Percentiles rank a stretch among this genome's conserved stretches.
phyloP scores from a whole-genome alignment of 345 rosid genomes.

The sweet orange (Citrus sinensis) region DNA sequence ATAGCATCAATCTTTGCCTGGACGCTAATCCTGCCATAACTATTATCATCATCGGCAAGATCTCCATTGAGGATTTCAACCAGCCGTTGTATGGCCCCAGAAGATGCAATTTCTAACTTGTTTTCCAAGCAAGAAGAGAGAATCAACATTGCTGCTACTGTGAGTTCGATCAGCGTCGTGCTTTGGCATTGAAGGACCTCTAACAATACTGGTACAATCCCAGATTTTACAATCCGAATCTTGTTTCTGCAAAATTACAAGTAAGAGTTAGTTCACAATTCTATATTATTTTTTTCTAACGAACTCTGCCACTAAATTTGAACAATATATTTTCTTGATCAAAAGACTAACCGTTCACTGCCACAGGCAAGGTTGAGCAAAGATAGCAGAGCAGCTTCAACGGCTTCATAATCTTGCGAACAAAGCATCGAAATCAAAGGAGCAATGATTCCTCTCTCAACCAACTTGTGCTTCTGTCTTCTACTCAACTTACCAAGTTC shows the following conservation, averaged over 20 bases:
- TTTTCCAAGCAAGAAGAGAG: slow-evolving; percentile 71
- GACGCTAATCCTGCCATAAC: slow-evolving; percentile 10
- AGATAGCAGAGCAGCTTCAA: slow-evolving; percentile 68
- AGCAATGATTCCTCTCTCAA: slow-evolving; percentile 59
- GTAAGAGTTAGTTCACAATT: not conserved
- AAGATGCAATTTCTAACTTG: slow-evolving; percentile 59
- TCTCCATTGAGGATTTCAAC: slow-evolving; percentile 31
- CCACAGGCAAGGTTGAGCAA: slow-evolving; percentile 83
- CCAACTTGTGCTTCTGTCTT: slow-evolving; percentile 55
- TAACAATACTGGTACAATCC: slow-evolving; percentile 54
- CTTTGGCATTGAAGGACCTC: slow-evolving; percentile 50
- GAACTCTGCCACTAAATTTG: no score
- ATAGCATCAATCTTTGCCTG: slow-evolving; percentile 60
- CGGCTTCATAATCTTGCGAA: slow-evolving; percentile 56
- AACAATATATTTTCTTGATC: not conserved
- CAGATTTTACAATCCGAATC: slow-evolving; percentile 56
- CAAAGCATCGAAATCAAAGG: slow-evolving; percentile 71
- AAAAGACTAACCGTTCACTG: slow-evolving; percentile 63
- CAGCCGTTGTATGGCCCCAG: slow-evolving; percentile 46
- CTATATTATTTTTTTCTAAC: no score
- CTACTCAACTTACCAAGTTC: slow-evolving; percentile 44
- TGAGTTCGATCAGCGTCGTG: slow-evolving; percentile 37
- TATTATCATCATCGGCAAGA: not conserved
- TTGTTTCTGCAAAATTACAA: slow-evolving; percentile 58
- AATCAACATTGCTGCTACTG: slow-evolving; percentile 56